phyloP scores from a whole-genome alignment of 1,139 yeast species.

The Lodderomyces pseudojiufengensis region DNA sequence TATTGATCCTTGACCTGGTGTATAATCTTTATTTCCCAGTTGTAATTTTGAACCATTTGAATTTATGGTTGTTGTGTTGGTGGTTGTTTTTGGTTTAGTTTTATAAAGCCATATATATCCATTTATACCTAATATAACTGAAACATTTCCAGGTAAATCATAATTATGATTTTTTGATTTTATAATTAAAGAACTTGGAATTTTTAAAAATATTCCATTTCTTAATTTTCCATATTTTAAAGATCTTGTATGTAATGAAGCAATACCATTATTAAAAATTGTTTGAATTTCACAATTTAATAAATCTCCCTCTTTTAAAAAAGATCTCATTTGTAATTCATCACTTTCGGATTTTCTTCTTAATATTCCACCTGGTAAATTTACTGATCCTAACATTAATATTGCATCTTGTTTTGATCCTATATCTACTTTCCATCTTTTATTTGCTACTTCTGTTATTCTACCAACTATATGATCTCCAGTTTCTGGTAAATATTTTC shows the following conservation, averaged over 20 bases:
- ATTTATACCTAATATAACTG: slow-evolving; percentile 86
- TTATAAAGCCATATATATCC: slow-evolving; percentile 93
- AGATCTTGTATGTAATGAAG: slow-evolving; percentile 92
- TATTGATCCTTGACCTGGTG: slow-evolving; percentile 48
- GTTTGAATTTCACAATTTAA: slow-evolving; percentile 95
- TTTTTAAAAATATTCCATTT: slow-evolving; percentile 78
- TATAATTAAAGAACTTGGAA: slow-evolving; percentile 78
- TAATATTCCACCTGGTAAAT: slow-evolving; percentile 94
- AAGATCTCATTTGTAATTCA: slow-evolving; percentile 92
- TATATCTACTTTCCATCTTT: slow-evolving; percentile 95
- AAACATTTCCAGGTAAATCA: slow-evolving; percentile 85
- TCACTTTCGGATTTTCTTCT: slow-evolving; percentile 93
- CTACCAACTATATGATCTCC: slow-evolving; percentile 97
- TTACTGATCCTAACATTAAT: slow-evolving; percentile 90
- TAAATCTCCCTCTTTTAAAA: slow-evolving; percentile 94
- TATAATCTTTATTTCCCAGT: slow-evolving; percentile 45
- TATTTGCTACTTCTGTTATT: slow-evolving; percentile 89
- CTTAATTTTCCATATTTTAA: slow-evolving; percentile 91
- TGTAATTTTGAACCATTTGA: slow-evolving; percentile 22
- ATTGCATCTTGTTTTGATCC: slow-evolving; percentile 93
- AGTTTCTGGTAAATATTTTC: slow-evolving; percentile 87
- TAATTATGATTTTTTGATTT: slow-evolving; percentile 86
- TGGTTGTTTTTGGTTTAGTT: slow-evolving; percentile 37
- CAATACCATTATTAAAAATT: slow-evolving; percentile 84
- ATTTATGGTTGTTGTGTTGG: slow-evolving; percentile 18